Conservation (phyloP, 1,139 yeast species). For the Geotrichum aggregatum region DNA sequence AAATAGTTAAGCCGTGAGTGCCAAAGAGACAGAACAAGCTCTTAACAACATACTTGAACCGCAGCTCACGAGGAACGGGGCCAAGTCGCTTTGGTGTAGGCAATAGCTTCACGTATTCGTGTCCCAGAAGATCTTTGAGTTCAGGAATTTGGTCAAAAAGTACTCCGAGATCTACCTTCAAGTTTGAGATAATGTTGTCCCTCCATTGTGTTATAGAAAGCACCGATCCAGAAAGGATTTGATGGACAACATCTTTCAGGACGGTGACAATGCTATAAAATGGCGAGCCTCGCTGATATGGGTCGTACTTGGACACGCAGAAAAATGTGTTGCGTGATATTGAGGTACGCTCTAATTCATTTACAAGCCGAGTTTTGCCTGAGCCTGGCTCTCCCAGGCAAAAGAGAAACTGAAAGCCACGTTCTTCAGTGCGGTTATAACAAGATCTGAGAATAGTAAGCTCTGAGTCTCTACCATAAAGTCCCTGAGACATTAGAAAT, state of each 20-base stretch:
- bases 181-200: conserved; percentile 42
- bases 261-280: conserved; percentile 40
- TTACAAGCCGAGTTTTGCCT: conserved; percentile 49
- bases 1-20: conserved; percentile 45
- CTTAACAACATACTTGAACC: conserved; percentile 46
- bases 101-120: conserved; percentile 38
- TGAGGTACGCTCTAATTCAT: conserved; percentile 43
- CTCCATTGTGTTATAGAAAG: conserved; percentile 46
- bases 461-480: conserved; percentile 43
- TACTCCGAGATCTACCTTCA: conserved; percentile 46
- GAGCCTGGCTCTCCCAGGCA: conserved; percentile 48
- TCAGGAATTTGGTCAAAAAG: conserved; percentile 48
- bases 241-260: conserved; percentile 43
- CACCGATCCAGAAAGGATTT: conserved; percentile 44
- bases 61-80: conserved; percentile 41
- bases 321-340: conserved; percentile 42
- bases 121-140: conserved; percentile 45
- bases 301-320: conserved; percentile 45
- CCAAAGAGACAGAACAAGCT: conserved; percentile 45
- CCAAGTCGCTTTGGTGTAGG: conserved; percentile 31
- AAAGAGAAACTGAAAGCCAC: conserved; percentile 38
- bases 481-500: conserved; percentile 36
- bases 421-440: conserved; percentile 32
- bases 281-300: conserved; percentile 38
- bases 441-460: conserved; percentile 34